Conservation (phyloP, 441 rosid species). For the Euphorbia schlechtendalii region DNA sequence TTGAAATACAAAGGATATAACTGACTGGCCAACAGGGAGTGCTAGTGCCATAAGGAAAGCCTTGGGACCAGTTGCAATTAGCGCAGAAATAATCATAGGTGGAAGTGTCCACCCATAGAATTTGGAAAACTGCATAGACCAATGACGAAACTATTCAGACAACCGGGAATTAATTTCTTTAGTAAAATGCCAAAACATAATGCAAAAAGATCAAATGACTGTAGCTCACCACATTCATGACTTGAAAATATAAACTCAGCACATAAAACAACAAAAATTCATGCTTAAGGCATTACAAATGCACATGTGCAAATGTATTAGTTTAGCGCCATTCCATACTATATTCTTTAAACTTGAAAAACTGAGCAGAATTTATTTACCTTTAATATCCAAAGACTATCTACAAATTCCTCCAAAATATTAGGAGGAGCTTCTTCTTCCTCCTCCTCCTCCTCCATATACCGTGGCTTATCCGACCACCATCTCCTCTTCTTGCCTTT, state of each 20-base stretch:
- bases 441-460: too few relatives aligned
- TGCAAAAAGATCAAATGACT: too few relatives aligned
- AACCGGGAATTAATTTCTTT: too few relatives aligned
- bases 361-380: too few relatives aligned
- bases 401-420: constrained; percentile 47
- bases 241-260: too few relatives aligned
- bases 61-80: constrained; percentile 61
- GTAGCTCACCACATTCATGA: too few relatives aligned
- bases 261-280: too few relatives aligned
- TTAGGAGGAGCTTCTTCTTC: constrained; percentile 26
- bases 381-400: constrained; percentile 63
- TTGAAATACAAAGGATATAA: constrained; percentile 33
- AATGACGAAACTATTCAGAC: constrained; percentile 15
- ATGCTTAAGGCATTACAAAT: too few relatives aligned
- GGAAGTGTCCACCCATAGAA: constrained; percentile 74
- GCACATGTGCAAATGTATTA: too few relatives aligned
- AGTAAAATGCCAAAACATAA: too few relatives aligned
- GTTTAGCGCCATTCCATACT: too few relatives aligned
- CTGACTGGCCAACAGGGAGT: constrained; percentile 44
- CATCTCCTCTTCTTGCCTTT: constrained; percentile 18
- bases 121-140: constrained; percentile 50
- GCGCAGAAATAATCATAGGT: constrained; percentile 38
- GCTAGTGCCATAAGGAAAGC: constrained; percentile 53
- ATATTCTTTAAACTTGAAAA: too few relatives aligned
- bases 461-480: constrained; percentile 15